Base-by-base conservation (phyloP, 2,329 filamentous ascomycete species). In the Aureobasidium zeae region DNA sequence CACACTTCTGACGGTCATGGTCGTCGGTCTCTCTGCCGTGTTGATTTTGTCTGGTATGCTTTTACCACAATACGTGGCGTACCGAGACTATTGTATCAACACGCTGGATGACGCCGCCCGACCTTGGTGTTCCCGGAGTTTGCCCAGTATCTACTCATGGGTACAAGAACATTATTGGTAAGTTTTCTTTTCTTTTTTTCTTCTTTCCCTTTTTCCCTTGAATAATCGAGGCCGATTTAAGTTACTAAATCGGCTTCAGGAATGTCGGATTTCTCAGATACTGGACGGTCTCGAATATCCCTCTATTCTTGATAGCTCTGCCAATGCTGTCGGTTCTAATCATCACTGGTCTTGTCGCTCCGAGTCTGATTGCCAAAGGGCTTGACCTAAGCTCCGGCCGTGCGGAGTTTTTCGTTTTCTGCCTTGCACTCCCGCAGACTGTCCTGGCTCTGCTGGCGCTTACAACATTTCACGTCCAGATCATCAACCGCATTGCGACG, bases 111-210 rank as follows among this genome's bases (percentile, higher is more conserved):
- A 48, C 28, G 47, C 50, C 28, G 45, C 45, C 10, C 57, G 84
- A 45, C 74, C 78, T 3, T 98, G 91, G 91, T 98, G 91, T 60
- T 58, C 63, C 15, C 71, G 68, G 13, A 60, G 65, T n/a, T 50
- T 88, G 10, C 91, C 91, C 3, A 94, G 86, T 59, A 88, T 98
- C 48, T 96, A 94, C 63, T 73, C 78, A 0, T 96, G 83, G 69
- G 89, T 96, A 2, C 91, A 98, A 59, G 71, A 72, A 33, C 71
- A 84, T 55, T 96, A 98, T 63, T 98, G 91, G 88, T 94, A 72
- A 17, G 20, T 19, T 29, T 5, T 8, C n/a, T n/a, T n/a, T n/a
- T n/a, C n/a, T n/a, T n/a, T n/a, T n/a, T n/a, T n/a, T n/a, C n/a
- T n/a, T n/a, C n/a, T n/a, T n/a, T n/a, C n/a, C n/a, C n/a, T n/a